Conservation (phyloP, 2,329 filamentous ascomycete genomes). For the Pseudonectria foliicola region DNA sequence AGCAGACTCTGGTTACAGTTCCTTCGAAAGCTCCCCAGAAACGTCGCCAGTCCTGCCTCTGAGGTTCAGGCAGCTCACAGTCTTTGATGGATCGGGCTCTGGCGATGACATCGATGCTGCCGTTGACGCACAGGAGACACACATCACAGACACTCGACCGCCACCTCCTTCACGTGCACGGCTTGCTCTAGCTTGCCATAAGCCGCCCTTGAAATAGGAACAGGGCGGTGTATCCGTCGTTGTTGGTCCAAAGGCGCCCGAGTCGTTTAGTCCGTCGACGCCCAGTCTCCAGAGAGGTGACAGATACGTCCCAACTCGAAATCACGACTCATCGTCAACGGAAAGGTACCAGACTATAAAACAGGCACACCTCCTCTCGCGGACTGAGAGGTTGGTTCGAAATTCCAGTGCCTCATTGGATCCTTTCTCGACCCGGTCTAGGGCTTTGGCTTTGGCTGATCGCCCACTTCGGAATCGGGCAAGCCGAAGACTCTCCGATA, state of each 20-base stretch:
- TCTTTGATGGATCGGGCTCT: slow-evolving; percentile 14
- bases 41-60: not conserved
- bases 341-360: slow-evolving; percentile 43
- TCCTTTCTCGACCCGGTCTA: slow-evolving; percentile 31
- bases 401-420: slow-evolving; percentile 34
- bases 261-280: slow-evolving; percentile 1
- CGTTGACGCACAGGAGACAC: slow-evolving; percentile 2
- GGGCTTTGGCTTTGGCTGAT: slow-evolving; percentile 5
- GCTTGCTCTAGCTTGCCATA: not conserved
- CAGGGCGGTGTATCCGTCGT: slow-evolving; percentile 1
- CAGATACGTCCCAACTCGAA: slow-evolving; percentile 44
- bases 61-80: slow-evolving; percentile 3
- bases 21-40: slow-evolving; percentile 14
- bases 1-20: slow-evolving; percentile 24
- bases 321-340: slow-evolving; percentile 25
- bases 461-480: slow-evolving; percentile 7
- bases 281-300: slow-evolving; percentile 28
- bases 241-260: not conserved
- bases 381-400: slow-evolving; percentile 38
- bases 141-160: not conserved
- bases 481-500: slow-evolving; percentile 8
- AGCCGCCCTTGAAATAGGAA: slow-evolving; percentile 5
- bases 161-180: not conserved
- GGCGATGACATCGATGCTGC: slow-evolving; percentile 2
- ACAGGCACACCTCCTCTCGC: slow-evolving; percentile 33